Evolutionary conservation across 139 green algal genomes (phyloP), one percentile per base, ranked within the genome.

Genomic region (Eudorina sp.): DNA sequence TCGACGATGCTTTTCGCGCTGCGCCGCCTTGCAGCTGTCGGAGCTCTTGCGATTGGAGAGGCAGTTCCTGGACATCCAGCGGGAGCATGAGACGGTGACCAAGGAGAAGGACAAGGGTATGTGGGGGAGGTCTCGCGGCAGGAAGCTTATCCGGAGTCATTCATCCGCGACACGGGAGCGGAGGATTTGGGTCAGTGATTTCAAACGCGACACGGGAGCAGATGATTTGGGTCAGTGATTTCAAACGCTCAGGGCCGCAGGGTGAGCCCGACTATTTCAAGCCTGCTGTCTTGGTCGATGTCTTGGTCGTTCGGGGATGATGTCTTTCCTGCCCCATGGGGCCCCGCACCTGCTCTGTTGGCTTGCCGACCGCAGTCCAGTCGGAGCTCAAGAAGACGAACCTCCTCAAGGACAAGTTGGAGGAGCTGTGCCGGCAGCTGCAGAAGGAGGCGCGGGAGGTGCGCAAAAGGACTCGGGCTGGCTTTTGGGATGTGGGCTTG

Each of bases 351-450:
- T n/a, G n/a, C n/a, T n/a, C n/a, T n/a, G n/a, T n/a, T n/a, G n/a
- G n/a, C n/a, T n/a, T n/a, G n/a, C n/a, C n/a, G n/a, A n/a, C 27
- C 38, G 38, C 90, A 91, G 86, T 88, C 25, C 87, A 93, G 38
- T 23, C 72, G 34, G 90, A 91, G 79, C 77, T 90, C 41, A 76
- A 74, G 25, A 91, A 91, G 70, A 80, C 79, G 25, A 90, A 91
- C 40, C 51, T 68, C 3, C 38, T 94, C 38, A 79, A 83, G 2
- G 89, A 90, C 75, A 90, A 89, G 58, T 83, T 94, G 51, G 80
- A 91, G 89, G 91, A 92, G 75, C 76, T 94, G 53, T 90, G 84
- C 73, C 72, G 91, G 55, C 72, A 90, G 82, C 85, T 94, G 91
- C 91, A 94, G 83, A 51, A 66, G 48, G 84, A 94, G 48, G 91